Evolutionary conservation across 129 eudicot species (phyloP).

Genomic region (Centrapalus pauciflorus): DNA sequence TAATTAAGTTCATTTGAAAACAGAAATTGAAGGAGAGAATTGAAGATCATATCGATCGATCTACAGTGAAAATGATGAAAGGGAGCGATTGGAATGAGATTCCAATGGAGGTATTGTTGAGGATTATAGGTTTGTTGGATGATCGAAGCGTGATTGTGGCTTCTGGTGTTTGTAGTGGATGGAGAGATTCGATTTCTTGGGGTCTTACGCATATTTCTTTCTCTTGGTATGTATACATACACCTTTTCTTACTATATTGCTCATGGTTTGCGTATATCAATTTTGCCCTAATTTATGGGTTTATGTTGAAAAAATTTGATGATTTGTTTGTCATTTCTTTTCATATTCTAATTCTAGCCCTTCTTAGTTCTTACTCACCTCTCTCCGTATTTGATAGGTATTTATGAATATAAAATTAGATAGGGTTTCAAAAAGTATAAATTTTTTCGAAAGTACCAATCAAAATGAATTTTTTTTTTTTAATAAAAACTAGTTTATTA

Average conservation of each 20-base stretch:
- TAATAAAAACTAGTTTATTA: too few relatives aligned
- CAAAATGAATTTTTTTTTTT: too few relatives aligned
- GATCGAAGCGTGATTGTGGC: constrained; percentile 72
- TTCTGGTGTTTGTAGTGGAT: constrained; percentile 78
- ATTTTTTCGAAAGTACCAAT: too few relatives aligned
- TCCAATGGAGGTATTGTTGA: constrained; percentile 76
- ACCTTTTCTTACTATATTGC: too few relatives aligned
- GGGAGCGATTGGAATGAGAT: constrained; percentile 77
- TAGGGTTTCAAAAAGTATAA: too few relatives aligned
- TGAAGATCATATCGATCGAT: too few relatives aligned
- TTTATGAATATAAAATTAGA: too few relatives aligned
- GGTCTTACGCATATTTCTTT: constrained; percentile 69
- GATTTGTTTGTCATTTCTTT: neutral
- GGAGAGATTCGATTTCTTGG: constrained; percentile 82
- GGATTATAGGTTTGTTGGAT: constrained; percentile 55
- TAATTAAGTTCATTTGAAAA: neutral
- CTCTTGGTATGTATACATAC: constrained; percentile 70
- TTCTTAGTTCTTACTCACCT: neutral
- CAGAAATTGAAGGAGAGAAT: too few relatives aligned
- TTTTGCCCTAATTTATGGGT: neutral
- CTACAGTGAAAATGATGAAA: constrained; percentile 23
- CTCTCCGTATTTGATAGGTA: too few relatives aligned
- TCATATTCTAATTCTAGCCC: neutral
- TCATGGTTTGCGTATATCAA: neutral
- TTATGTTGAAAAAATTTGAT: too few relatives aligned